Base-by-base conservation (phyloP, 345 rosid species). In the Angophora floribunda region DNA sequence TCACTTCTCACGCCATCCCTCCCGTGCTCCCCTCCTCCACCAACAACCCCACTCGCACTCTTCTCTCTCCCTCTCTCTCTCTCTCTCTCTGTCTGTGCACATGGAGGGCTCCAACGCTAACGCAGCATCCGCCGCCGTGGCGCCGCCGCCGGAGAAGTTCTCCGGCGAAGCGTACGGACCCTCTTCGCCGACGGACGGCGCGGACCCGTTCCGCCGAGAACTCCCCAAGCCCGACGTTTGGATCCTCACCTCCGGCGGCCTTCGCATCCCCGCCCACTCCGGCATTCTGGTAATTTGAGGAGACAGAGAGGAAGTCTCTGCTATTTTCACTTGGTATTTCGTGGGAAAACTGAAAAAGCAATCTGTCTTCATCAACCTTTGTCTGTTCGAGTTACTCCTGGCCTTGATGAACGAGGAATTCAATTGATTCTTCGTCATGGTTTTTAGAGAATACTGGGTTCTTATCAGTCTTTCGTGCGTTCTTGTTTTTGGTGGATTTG, bases 211-310 rank as follows among this genome's bases (percentile, higher is more conserved):
- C 28, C 24, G 11, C 86, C 30, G 89, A 52, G 91, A 85, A 4
- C 88, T 91, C 57, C 91, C 93, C 24, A 55, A 86, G 22, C 80
- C 93, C 16, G 94, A 93, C 85, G 92, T 93, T 51, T 89, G 85
- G 30, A 88, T 93, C 85, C 87, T 91, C 87, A 91, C 95, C 84
- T 93, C 95, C 90, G 91, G 86, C 87, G 92, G 93, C 65, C 86
- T 88, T 9, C 93, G 93, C 80, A 91, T 93, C 88, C 91, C 93
- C 24, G 92, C 90, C 30, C 95, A 93, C 86, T 90, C 89, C 67
- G 52, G 91, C 85, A 63, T 93, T 82, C 92, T 93, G 93, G 94
- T 91, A 88, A 86, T 50, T 30, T 52, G 6, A 41, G 47, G 8
- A 24, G 2, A 19, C 88, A 19, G 49, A 3, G 84, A 75, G 28